A percentile compares a stretch with the other conserved stretches of the same genome.
These are phyloP conservation scores for Lactuca sativa DNA, from an alignment of 129 eudicot genomes.

Conservation along the genomic window DNA sequence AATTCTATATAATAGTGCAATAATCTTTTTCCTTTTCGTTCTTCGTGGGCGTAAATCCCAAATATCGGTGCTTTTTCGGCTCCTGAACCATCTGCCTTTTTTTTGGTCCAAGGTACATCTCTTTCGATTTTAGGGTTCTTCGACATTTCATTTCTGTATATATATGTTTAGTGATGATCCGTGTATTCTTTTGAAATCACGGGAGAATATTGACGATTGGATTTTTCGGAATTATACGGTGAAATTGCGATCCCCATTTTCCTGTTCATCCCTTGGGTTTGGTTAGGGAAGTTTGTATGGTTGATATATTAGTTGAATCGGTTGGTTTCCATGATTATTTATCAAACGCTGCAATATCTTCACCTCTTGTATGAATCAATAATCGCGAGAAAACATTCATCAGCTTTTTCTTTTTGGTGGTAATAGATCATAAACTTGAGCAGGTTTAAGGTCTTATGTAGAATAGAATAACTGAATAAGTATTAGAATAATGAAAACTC, in stretches of 20 bases:
- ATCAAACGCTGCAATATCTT: background rate
- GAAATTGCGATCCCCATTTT: conserved; percentile 13
- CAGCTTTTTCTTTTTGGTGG: background rate
- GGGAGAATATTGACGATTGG: conserved; percentile 4
- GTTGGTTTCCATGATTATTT: background rate
- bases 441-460: background rate
- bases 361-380: background rate
- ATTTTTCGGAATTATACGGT: conserved; percentile 16
- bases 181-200: background rate
- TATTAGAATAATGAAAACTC: too few relatives aligned
- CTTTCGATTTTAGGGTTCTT: conserved; percentile 20
- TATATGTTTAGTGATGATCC: conserved; percentile 5
- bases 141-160: background rate
- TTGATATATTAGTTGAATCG: conserved; percentile 13
- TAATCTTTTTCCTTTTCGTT: conserved; percentile 10
- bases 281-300: conserved; percentile 15
- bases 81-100: conserved; percentile 4
- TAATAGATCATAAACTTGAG: background rate
- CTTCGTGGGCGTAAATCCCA: conserved; percentile 6
- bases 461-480: too few relatives aligned
- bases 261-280: background rate
- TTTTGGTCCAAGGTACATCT: conserved; percentile 26
- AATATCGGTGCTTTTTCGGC: conserved; percentile 10
- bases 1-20: background rate
- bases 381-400: background rate